Base-by-base conservation (phyloP, 768 basidiomycete genomes). In the Xanthoconium purpureum region DNA sequence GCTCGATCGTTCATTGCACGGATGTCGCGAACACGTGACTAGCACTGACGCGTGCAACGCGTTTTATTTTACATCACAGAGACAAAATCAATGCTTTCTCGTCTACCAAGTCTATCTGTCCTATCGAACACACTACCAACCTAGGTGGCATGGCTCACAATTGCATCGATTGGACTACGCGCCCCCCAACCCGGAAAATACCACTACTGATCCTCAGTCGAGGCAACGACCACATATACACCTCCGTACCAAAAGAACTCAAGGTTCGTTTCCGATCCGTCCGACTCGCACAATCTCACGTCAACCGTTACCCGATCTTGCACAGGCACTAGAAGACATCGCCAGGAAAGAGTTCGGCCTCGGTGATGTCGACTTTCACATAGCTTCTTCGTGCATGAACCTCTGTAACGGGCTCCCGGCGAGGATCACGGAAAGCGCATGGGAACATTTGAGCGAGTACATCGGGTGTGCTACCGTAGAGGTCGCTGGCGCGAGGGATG, bases 401-500 rank as follows among this genome's bases (percentile, higher is more conserved):
- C 47, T 67, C 6, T 69, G 63, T 39, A 37, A 55, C 3, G 65
- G 60, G 6, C 29, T 39, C 2, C 59, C 63, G 1, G 69, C 67
- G 3, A 47, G 67, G 42, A 69, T 70, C 48, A 63, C 70, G 0
- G 51, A 57, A 17, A 18, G 14, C 4, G 55, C 56, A 28, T 70
- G 69, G 69, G 57, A 46, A 30, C 52, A 57, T 0, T 6, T 71
- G 1, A 49, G 54, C 14, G 44, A 57, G 6, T 59, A 48, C 48
- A 67, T 71, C 24, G 69, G 69, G 5, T 71, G 69, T 12, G 57
- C 57, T 40, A 62, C 56, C 5, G 61, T 70, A 43, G 47, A 56
- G 35, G 40, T 51, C 33, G 20, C 36, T 0, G 42, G 8, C 10
- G 17, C 45, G 11, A 36, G 12, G 10, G 24, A 5, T 3, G 38